phyloP scores from a whole-genome alignment of 2,329 filamentous ascomycete species.

The Fusarium lateritium region DNA sequence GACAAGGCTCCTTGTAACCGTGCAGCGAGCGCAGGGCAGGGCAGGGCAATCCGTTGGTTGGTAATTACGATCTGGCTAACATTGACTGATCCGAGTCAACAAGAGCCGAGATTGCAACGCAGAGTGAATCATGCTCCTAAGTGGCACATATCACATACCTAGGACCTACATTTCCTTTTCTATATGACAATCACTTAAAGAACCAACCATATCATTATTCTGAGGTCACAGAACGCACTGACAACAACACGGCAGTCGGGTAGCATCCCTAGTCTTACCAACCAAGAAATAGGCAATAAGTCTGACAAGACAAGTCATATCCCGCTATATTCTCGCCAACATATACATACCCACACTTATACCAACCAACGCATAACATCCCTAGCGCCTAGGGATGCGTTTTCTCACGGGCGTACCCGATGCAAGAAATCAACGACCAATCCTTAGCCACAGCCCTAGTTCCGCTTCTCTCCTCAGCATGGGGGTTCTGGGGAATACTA shows the following conservation, averaged over 20 bases:
- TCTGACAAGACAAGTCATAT: conserved; percentile 1
- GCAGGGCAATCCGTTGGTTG: neutral
- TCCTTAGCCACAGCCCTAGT: neutral
- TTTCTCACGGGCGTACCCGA: conserved; percentile 6
- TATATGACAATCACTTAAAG: neutral
- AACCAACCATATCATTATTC: neutral
- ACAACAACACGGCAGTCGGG: no score
- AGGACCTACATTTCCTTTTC: no score
- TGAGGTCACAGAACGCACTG: no score
- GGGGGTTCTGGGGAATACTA: neutral
- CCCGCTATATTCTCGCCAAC: conserved; percentile 1
- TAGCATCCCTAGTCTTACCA: no score
- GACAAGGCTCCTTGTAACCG: neutral
- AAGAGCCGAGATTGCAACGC: neutral
- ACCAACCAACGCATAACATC: conserved; percentile 20
- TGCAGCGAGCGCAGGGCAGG: neutral
- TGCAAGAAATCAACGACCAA: conserved; percentile 23
- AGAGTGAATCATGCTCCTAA: neutral
- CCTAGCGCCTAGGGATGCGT: neutral
- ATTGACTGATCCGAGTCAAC: conserved; percentile 1
- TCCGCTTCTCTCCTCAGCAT: neutral
- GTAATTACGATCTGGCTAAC: neutral
- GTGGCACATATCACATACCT: no score
- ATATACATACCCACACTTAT: neutral
- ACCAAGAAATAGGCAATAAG: neutral